Evolutionary conservation across 2,329 filamentous ascomycete genomes (phyloP).

Genomic region (Coniochaeta sp.): DNA sequence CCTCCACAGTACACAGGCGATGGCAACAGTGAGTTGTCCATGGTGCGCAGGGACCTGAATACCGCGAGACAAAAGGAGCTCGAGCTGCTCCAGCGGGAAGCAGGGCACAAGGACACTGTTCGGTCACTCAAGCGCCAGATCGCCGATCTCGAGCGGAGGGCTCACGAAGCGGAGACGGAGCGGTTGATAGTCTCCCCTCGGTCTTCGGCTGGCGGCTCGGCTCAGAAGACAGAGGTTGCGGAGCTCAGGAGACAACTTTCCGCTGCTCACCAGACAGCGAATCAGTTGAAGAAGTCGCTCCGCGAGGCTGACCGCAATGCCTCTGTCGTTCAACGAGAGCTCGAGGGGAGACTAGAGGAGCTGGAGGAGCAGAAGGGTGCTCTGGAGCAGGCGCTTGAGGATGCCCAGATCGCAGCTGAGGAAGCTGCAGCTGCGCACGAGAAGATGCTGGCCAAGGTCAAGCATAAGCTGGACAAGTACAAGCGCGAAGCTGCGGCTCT

Average conservation of each 20-base stretch:
- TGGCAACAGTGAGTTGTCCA: conserved; percentile 47
- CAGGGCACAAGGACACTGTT: conserved; percentile 52
- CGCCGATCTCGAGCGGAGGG: conserved; percentile 57
- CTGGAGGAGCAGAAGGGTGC: conserved; percentile 52
- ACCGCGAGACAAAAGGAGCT: conserved; percentile 60
- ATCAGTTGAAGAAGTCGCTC: conserved; percentile 42
- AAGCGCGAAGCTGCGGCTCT: conserved; percentile 32
- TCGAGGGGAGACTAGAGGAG: conserved; percentile 48
- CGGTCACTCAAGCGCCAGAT: conserved; percentile 59
- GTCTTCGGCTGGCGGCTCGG: conserved; percentile 39
- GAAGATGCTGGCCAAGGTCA: conserved; percentile 33
- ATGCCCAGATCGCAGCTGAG: conserved; percentile 44
- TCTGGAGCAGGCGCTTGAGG: conserved; percentile 51
- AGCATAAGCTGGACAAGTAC: conserved; percentile 43
- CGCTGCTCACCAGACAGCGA: conserved; percentile 50
- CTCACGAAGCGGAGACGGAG: conserved; percentile 56
- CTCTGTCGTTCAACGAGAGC: conserved; percentile 32
- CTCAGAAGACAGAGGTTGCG: conserved; percentile 47
- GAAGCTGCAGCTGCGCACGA: conserved; percentile 36
- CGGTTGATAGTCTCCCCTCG: conserved; percentile 37
- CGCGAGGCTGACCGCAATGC: conserved; percentile 44
- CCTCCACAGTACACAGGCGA: conserved; percentile 27
- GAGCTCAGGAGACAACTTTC: conserved; percentile 55
- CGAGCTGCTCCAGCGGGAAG: conserved; percentile 58
- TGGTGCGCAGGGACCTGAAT: conserved; percentile 56